Percentiles rank a stretch among this genome's conserved stretches.
Evolutionary conservation across 192 early-diverging fungal species (phyloP).

Genomic region (Backusella australiensis): DNA sequence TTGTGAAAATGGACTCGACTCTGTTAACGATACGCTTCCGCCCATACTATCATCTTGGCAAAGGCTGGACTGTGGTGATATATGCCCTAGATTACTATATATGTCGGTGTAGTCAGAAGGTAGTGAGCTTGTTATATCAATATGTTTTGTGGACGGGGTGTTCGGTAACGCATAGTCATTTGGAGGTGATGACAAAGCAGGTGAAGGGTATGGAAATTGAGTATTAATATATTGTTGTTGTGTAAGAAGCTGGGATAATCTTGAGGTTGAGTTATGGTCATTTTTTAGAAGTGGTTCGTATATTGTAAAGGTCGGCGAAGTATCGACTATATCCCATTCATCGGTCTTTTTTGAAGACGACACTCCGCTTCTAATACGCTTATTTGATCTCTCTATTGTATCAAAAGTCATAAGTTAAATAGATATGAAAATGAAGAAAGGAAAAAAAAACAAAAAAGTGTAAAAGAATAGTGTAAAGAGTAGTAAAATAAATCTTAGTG

Average conservation of each 20-base stretch:
- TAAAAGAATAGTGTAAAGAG: neutral
- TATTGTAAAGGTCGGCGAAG: slow-evolving; percentile 7
- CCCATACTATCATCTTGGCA: slow-evolving; percentile 3
- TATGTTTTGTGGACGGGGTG: neutral
- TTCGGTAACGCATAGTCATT: slow-evolving; percentile 2
- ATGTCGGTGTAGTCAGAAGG: slow-evolving; percentile 2
- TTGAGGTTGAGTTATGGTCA: neutral
- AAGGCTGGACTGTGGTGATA: slow-evolving; percentile 1
- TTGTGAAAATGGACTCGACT: neutral
- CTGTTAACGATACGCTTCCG: neutral
- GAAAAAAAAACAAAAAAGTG: neutral
- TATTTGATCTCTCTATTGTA: slow-evolving; percentile 24
- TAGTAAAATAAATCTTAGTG: neutral
- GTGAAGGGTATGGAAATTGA: neutral
- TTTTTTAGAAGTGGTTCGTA: slow-evolving; percentile 5
- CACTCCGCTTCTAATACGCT: slow-evolving; percentile 12
- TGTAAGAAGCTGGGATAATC: neutral
- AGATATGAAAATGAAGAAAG: neutral
- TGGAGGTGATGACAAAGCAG: neutral
- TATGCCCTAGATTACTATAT: slow-evolving; percentile 7
- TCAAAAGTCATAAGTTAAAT: slow-evolving; percentile 27
- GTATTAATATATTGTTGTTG: neutral
- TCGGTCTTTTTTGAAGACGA: neutral
- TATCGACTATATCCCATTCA: slow-evolving; percentile 10
- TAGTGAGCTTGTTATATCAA: slow-evolving; percentile 1